These are phyloP conservation scores for Eucalyptus paniculata DNA, from an alignment of 345 rosid species.

Conservation along the genomic window DNA sequence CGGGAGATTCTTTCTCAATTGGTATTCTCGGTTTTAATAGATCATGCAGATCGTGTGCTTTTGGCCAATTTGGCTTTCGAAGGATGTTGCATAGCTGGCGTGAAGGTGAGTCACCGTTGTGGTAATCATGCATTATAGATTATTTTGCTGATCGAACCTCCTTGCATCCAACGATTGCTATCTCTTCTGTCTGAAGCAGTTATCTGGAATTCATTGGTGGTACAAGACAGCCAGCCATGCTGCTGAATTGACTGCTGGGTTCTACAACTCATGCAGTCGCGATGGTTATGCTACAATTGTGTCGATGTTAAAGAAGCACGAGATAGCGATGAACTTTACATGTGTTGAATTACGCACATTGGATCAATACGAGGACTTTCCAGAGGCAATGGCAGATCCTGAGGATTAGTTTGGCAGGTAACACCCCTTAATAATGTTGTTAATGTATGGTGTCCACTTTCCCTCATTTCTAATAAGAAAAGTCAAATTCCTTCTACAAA, in stretches of 20 bases:
- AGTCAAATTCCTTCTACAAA: neutral
- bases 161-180: neutral
- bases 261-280: constrained; percentile 75
- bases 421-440: neutral
- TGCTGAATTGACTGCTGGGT: constrained; percentile 92
- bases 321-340: constrained; percentile 60
- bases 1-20: constrained; percentile 92
- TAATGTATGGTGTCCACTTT: neutral
- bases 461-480: neutral
- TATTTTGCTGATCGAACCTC: neutral
- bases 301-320: constrained; percentile 69
- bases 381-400: constrained; percentile 75
- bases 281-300: constrained; percentile 85
- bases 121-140: neutral
- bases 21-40: constrained; percentile 82
- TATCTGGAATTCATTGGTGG: constrained; percentile 98
- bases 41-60: constrained; percentile 81
- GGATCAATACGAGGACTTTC: constrained; percentile 59
- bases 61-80: constrained; percentile 90
- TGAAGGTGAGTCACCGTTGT: constrained; percentile 34
- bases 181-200: constrained; percentile 19
- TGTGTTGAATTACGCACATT: constrained; percentile 60
- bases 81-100: constrained; percentile 58
- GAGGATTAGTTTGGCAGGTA: constrained; percentile 92
- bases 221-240: constrained; percentile 97